Evolutionary conservation across 2,329 filamentous ascomycete species (phyloP), one percentile per base, ranked within the genome.

Genomic region (Lecanicillium sp.): DNA sequence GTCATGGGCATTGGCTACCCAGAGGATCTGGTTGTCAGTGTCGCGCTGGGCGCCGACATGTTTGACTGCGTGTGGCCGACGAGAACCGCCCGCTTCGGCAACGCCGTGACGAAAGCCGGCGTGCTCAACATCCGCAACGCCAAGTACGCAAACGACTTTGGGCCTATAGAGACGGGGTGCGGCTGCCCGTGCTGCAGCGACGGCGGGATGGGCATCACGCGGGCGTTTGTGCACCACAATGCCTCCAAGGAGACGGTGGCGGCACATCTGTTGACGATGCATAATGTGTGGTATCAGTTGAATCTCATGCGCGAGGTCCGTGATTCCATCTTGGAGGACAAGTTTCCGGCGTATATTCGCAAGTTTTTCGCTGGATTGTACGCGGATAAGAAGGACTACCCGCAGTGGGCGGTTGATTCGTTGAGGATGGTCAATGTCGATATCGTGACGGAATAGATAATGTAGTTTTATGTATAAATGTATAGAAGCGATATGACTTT

Each of bases 31-130:
- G 77, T 98, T 2, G 89, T 98, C 29, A 94, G 87, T 38, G 81
- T 96, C 4, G 92, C 92, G 2, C 72, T 98, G 1, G 92, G 92
- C 4, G 92, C 92, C 35, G 92, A 98, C 63, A 98, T 98, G 92
- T 98, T 98, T 58, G 92, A 98, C 64, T 98, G 94, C 56, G 92
- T 98, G 6, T 98, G 92, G 92, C 94, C 92, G 2, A 97, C 92
- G 4, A 74, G 92, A 39, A 98, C 92, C 27, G 92, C 92, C 56
- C 80, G 92, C 25, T 98, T 98, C 56, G 92, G 94, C 43, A 96
- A 96, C 56, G 92, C 90, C 28, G 77, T 98, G 42, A 96, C 90
- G 3, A 75, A 78, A 40, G 53, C 69, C 30, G 94, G 92, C 10
- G 77, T 87, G n/a, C 65, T 96, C 33, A 96, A 95, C 58, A 67